Evolutionary conservation across 495 filamentous ascomycete genomes (phyloP).

Genomic region (Penicillium paradoxum): DNA sequence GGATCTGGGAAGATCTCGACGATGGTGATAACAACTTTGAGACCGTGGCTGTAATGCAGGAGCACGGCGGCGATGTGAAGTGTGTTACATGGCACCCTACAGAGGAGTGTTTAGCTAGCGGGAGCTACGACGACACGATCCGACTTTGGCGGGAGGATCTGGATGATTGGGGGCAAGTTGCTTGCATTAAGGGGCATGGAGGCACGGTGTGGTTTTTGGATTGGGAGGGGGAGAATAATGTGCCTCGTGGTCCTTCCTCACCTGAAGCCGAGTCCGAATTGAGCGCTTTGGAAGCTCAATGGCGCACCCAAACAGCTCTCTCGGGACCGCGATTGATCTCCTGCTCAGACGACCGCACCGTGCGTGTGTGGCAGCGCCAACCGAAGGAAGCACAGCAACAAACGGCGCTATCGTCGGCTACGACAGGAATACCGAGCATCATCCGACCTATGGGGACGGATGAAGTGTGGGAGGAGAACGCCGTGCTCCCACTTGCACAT

Average conservation of each 20-base stretch:
- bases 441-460: slow-evolving; percentile 64
- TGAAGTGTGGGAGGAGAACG: slow-evolving; percentile 77
- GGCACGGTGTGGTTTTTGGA: slow-evolving; percentile 84
- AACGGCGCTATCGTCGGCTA: slow-evolving; percentile 23
- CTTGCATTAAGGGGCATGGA: slow-evolving; percentile 68
- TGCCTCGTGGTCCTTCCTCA: slow-evolving; percentile 1
- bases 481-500: slow-evolving; percentile 66
- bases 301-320: slow-evolving; percentile 37
- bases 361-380: slow-evolving; percentile 70
- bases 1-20: slow-evolving; percentile 93
- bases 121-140: slow-evolving; percentile 88
- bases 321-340: slow-evolving; percentile 65
- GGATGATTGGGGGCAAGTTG: slow-evolving; percentile 91
- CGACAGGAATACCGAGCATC: slow-evolving; percentile 65
- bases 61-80: slow-evolving; percentile 94
- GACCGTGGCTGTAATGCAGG: slow-evolving; percentile 88
- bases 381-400: slow-evolving; percentile 42
- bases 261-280: slow-evolving; percentile 5
- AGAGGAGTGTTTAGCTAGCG: slow-evolving; percentile 75
- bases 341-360: slow-evolving; percentile 71
- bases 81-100: slow-evolving; percentile 84
- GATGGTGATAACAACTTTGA: slow-evolving; percentile 89
- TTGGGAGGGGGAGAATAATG: slow-evolving; percentile 57
- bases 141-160: slow-evolving; percentile 83
- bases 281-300: slow-evolving; percentile 23